These are phyloP conservation scores for Fraxinus dipetala DNA, from an alignment of 305 asterid genomes.

Conservation along the genomic window DNA sequence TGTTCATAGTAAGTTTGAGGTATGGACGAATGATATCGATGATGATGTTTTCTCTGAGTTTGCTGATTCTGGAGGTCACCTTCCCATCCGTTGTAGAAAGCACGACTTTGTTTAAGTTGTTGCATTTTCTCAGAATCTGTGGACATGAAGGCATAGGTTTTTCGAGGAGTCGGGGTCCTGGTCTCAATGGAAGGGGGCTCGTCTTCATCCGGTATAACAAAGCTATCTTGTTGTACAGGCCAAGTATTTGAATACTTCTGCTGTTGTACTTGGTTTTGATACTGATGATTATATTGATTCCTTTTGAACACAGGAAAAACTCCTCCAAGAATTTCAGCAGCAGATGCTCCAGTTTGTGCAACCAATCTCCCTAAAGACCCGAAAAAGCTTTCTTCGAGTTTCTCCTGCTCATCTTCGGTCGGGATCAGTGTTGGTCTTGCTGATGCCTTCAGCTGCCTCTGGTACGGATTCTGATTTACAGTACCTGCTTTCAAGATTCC, in stretches of 20 bases:
- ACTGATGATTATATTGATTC: slow-evolving; percentile 35
- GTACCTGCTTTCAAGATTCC: slow-evolving; percentile 32
- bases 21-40: slow-evolving; percentile 52
- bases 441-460: slow-evolving; percentile 54
- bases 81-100: slow-evolving; percentile 73
- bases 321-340: slow-evolving; percentile 63
- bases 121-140: slow-evolving; percentile 86
- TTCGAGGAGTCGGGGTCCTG: slow-evolving; percentile 78
- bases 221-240: slow-evolving; percentile 85
- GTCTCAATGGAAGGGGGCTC: slow-evolving; percentile 73
- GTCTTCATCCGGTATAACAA: slow-evolving; percentile 66
- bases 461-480: slow-evolving; percentile 30
- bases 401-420: slow-evolving; percentile 66
- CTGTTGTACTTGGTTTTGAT: slow-evolving; percentile 43
- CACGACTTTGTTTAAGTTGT: slow-evolving; percentile 73
- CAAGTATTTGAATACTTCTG: slow-evolving; percentile 43
- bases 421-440: slow-evolving; percentile 69
- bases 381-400: slow-evolving; percentile 68
- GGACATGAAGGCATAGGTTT: slow-evolving; percentile 92
- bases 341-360: slow-evolving; percentile 62
- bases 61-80: slow-evolving; percentile 46
- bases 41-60: slow-evolving; percentile 63
- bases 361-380: slow-evolving; percentile 63
- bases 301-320: slow-evolving; percentile 63
- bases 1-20: slow-evolving; percentile 75